phyloP scores from a whole-genome alignment of 2,329 filamentous ascomycete genomes.

The Aspergillus aculeatinus region DNA sequence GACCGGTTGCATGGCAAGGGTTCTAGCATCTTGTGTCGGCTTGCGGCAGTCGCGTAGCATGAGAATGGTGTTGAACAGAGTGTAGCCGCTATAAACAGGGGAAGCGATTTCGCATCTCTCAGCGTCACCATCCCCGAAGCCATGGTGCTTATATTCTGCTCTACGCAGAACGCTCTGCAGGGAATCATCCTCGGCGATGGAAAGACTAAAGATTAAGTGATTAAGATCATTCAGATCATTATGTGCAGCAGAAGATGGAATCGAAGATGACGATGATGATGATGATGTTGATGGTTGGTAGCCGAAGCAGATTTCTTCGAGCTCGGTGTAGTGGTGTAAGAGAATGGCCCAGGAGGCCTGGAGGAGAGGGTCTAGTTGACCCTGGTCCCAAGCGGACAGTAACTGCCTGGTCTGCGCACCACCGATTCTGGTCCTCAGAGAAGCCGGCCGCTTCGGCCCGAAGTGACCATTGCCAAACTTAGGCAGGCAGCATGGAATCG shows the following conservation, averaged over 20 bases:
- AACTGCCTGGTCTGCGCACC: constrained; percentile 30
- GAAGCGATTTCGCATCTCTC: constrained; percentile 11
- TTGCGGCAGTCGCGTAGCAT: constrained; percentile 35
- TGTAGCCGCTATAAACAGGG: constrained; percentile 18
- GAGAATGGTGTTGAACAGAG: constrained; percentile 38
- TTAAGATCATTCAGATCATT: constrained; percentile 8
- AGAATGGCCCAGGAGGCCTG: constrained; percentile 49
- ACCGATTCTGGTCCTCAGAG: constrained; percentile 34
- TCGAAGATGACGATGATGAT: constrained; percentile 10
- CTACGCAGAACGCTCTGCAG: constrained; percentile 30
- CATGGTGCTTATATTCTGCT: constrained; percentile 15
- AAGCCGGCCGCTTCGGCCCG: constrained; percentile 36
- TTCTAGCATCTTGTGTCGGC: constrained; percentile 15
- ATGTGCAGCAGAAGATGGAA: constrained; percentile 11
- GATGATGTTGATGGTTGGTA: constrained; percentile 33
- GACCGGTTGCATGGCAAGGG: constrained; percentile 25
- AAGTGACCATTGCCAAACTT: constrained; percentile 31
- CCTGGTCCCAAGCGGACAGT: constrained; percentile 32
- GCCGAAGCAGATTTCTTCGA: constrained; percentile 51
- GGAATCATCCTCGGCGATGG: constrained; percentile 31
- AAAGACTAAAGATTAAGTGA: constrained; percentile 26
- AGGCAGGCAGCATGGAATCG: constrained; percentile 36
- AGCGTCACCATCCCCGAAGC: constrained; percentile 7
- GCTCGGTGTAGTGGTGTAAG: constrained; percentile 47
- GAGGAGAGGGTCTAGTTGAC: constrained; percentile 30